These are phyloP conservation scores for Trichomonas gallinae DNA, from an alignment of 208 protist genomes.

Conservation along the genomic window DNA sequence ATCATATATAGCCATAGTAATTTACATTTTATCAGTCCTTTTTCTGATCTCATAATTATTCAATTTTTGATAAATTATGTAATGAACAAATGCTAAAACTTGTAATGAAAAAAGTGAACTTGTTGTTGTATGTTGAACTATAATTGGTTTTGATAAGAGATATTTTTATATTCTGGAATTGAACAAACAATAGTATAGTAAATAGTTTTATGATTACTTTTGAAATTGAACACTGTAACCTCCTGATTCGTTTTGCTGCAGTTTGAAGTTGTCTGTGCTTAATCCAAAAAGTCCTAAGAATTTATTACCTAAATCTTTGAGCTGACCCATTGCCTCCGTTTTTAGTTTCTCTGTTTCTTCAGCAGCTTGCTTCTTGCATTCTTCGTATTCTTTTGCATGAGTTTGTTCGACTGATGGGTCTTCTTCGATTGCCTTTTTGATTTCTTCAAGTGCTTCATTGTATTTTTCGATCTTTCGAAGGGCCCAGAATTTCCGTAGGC, in stretches of 20 bases:
- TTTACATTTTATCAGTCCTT: too few species aligned
- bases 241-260: not conserved
- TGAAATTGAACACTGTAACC: not conserved
- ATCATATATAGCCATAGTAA: too few species aligned
- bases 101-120: too few species aligned
- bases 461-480: not conserved
- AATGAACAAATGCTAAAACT: too few species aligned
- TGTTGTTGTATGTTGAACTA: too few species aligned
- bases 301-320: constrained; percentile 7
- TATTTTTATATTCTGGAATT: too few species aligned
- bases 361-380: not conserved
- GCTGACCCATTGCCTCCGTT: not conserved
- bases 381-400: not conserved
- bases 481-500: not conserved
- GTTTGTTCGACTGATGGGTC: not conserved
- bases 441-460: not conserved
- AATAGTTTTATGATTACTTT: not conserved
- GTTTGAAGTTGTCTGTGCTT: constrained; percentile 16
- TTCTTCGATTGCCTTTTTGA: constrained; percentile 18
- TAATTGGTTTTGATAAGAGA: too few species aligned
- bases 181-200: too few species aligned
- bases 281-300: not conserved
- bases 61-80: too few species aligned
- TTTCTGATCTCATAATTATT: too few species aligned
- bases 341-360: constrained; percentile 5